phyloP scores from a whole-genome alignment of 2,329 filamentous ascomycete species.

The Neocucurbitaria cava region DNA sequence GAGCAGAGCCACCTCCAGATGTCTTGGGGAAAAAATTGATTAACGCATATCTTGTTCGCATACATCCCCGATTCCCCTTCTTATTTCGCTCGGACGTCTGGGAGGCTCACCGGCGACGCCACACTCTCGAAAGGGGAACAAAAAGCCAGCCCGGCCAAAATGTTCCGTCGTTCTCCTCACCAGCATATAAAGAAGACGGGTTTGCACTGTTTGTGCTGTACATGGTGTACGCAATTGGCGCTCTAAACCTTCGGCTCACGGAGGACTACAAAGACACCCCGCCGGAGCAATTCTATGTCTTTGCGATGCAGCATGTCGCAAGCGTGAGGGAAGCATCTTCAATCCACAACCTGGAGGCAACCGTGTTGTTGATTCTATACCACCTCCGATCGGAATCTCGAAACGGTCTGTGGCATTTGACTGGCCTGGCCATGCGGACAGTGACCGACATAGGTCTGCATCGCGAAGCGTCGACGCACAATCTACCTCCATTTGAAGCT shows the following conservation, averaged over 20 bases:
- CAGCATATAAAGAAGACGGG: slow-evolving; percentile 37
- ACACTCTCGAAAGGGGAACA: slow-evolving; percentile 2
- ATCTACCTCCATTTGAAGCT: slow-evolving; percentile 51
- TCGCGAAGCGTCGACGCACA: slow-evolving; percentile 54
- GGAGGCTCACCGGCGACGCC: slow-evolving; percentile 44
- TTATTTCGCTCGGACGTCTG: slow-evolving; percentile 56
- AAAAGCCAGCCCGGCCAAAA: neutral
- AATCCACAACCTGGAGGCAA: slow-evolving; percentile 61
- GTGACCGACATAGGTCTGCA: slow-evolving; percentile 62
- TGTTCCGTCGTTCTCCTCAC: slow-evolving; percentile 4
- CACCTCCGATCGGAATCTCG: slow-evolving; percentile 60
- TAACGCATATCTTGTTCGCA: slow-evolving; percentile 54
- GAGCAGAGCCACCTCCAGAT: slow-evolving; percentile 53
- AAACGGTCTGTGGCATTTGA: slow-evolving; percentile 63
- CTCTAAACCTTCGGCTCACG: slow-evolving; percentile 57
- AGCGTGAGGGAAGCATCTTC: slow-evolving; percentile 58
- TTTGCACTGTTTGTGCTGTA: slow-evolving; percentile 61
- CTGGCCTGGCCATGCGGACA: slow-evolving; percentile 61
- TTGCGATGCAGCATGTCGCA: slow-evolving; percentile 58
- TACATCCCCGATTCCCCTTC: slow-evolving; percentile 60
- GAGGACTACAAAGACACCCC: slow-evolving; percentile 52
- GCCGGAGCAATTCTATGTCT: slow-evolving; percentile 57
- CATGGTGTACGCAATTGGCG: slow-evolving; percentile 61
- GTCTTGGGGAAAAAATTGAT: slow-evolving; percentile 55
- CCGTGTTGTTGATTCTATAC: slow-evolving; percentile 60